These are phyloP conservation scores for Pleurotus cornucopiae DNA, from an alignment of 768 basidiomycete species.

Conservation along the genomic window DNA sequence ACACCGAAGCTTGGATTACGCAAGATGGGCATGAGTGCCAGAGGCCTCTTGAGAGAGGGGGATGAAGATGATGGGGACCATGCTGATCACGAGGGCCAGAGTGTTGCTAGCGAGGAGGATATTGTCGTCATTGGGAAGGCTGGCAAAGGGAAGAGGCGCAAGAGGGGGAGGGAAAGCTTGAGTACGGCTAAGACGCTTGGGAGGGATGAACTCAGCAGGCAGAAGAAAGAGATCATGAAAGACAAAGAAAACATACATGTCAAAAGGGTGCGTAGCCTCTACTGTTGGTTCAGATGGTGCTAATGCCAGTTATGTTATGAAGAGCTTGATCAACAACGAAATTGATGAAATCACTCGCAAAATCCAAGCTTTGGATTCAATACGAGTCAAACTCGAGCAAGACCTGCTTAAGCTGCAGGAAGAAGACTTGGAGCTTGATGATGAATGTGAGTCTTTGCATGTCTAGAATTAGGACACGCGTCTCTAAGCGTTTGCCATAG, in stretches of 20 bases:
- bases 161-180: constrained; percentile 61
- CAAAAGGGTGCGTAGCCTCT: constrained; percentile 58
- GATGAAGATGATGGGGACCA: constrained; percentile 38
- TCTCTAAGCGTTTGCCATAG: constrained; percentile 33
- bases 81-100: constrained; percentile 48
- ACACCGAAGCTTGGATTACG: constrained; percentile 74
- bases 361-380: constrained; percentile 79
- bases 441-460: constrained; percentile 65
- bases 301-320: constrained; percentile 10
- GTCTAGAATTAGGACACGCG: neutral
- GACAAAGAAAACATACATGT: constrained; percentile 95
- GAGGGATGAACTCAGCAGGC: constrained; percentile 78
- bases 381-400: constrained; percentile 75
- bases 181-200: constrained; percentile 69
- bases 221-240: constrained; percentile 78
- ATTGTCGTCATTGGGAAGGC: constrained; percentile 56
- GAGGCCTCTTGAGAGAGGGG: constrained; percentile 65
- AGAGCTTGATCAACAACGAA: constrained; percentile 86
- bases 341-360: constrained; percentile 87
- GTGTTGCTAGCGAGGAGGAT: constrained; percentile 72
- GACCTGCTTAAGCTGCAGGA: constrained; percentile 87
- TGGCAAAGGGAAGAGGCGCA: constrained; percentile 44
- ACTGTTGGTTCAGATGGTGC: constrained; percentile 10
- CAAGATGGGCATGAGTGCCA: constrained; percentile 71
- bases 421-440: constrained; percentile 95